phyloP scores from a whole-genome alignment of 1,139 yeast genomes.

The Diutina neorugosa region DNA sequence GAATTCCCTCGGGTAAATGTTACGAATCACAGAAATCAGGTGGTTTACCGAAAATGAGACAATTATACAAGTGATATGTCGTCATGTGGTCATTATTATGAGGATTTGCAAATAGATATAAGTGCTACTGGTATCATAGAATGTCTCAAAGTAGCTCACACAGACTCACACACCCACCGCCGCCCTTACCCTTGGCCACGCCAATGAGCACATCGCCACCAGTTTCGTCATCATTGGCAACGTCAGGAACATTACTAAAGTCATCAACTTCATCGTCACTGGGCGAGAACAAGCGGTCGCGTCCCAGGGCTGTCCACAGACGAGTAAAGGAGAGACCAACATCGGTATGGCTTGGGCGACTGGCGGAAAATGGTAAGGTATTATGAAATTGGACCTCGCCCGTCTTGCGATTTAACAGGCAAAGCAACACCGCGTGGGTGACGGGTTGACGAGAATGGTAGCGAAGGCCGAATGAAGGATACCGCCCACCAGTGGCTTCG shows the following conservation, averaged over 20 bases:
- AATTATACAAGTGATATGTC: not conserved
- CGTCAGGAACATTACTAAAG: not conserved
- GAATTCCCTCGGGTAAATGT: not conserved
- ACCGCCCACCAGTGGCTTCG: not conserved
- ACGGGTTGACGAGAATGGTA: not conserved
- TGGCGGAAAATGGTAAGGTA: not conserved
- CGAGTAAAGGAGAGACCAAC: not conserved
- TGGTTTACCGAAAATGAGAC: too few relatives aligned
- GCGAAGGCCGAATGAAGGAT: not conserved
- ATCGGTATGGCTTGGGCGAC: not conserved
- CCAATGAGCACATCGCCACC: not conserved
- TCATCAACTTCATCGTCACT: not conserved
- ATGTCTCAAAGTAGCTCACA: not conserved
- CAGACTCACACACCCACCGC: not conserved
- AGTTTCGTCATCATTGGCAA: not conserved
- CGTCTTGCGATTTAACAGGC: constrained; percentile 3
- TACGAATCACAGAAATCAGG: too few relatives aligned
- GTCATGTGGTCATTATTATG: not conserved
- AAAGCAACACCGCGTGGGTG: not conserved
- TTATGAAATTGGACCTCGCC: not conserved
- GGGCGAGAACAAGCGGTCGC: constrained; percentile 1
- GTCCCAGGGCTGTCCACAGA: not conserved
- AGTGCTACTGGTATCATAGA: too few relatives aligned
- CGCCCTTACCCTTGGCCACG: not conserved
- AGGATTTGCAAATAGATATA: not conserved